A percentile compares a stretch with the other conserved stretches of the same genome.
Evolutionary conservation across 2,329 filamentous ascomycete species (phyloP).

Genomic region (Colletotrichum lindemuthianum): DNA sequence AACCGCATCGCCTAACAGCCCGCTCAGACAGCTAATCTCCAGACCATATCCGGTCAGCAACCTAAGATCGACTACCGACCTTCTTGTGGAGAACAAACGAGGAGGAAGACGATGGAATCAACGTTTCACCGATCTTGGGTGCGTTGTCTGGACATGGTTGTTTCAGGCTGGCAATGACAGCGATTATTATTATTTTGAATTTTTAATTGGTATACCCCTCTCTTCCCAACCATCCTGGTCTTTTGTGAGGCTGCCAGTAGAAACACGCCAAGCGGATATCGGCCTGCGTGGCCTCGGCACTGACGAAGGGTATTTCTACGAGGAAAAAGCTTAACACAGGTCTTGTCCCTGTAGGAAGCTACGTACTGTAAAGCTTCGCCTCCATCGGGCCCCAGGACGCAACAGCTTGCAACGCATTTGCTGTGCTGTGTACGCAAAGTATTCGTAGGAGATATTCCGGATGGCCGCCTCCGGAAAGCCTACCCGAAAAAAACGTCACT

Average conservation of each 20-base stretch:
- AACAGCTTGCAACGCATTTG: neutral
- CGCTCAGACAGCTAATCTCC: conserved; percentile 6
- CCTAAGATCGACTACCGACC: conserved; percentile 20
- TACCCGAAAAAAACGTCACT: conserved; percentile 14
- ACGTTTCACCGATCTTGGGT: conserved; percentile 29
- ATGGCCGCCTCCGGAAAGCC: conserved; percentile 16
- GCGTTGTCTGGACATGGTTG: conserved; percentile 29
- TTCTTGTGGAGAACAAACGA: conserved; percentile 25
- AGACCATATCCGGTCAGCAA: neutral
- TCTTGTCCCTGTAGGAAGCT: conserved; percentile 4
- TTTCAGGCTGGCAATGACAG: conserved; percentile 31
- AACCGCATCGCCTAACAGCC: neutral
- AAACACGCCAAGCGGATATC: conserved; percentile 1
- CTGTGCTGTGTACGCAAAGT: too few species aligned
- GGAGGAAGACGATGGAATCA: conserved; percentile 7
- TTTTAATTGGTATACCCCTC: neutral
- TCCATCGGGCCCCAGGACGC: neutral
- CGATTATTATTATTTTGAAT: too few species aligned
- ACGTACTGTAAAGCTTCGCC: neutral
- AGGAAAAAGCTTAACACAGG: conserved; percentile 10
- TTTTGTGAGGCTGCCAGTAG: neutral
- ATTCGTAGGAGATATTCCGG: neutral
- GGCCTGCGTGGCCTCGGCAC: conserved; percentile 5
- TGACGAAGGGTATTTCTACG: neutral
- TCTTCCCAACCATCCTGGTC: conserved; percentile 1